Conservation (phyloP, 192 early-diverging fungal species). For the Coemansia sp. region DNA sequence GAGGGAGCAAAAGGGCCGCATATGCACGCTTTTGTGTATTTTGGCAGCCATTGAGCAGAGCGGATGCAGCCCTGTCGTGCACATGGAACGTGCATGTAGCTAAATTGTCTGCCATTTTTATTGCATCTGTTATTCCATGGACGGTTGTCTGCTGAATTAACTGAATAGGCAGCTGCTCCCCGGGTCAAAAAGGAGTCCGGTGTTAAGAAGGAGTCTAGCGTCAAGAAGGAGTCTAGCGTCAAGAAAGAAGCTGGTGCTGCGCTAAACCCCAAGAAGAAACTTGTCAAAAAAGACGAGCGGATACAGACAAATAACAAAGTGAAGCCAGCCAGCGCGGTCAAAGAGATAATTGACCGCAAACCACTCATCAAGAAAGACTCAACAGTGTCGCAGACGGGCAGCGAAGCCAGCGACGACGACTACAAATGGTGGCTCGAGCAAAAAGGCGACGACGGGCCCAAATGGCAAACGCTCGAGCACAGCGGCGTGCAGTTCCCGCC, state of each 20-base stretch:
- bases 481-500: constrained; percentile 90
- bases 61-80: not conserved
- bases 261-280: constrained; percentile 6
- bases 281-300: constrained; percentile 17
- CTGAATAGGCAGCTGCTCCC: not conserved
- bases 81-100: not conserved
- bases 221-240: constrained; percentile 4
- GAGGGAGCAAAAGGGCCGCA: too few relatives aligned
- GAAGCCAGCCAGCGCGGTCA: constrained; percentile 8
- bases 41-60: not conserved
- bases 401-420: constrained; percentile 56
- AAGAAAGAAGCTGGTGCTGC: constrained; percentile 6
- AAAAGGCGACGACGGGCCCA: constrained; percentile 63
- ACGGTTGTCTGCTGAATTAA: not conserved
- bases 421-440: constrained; percentile 72
- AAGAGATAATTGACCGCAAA: constrained; percentile 27
- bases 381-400: constrained; percentile 25
- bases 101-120: not conserved
- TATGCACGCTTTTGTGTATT: not conserved
- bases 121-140: too few relatives aligned
- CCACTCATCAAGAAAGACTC: constrained; percentile 44
- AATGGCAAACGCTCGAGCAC: constrained; percentile 88
- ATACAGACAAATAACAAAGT: not conserved
- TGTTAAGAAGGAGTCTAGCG: not conserved
- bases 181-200: not conserved